These are phyloP conservation scores for Jaminaea rosea DNA, from an alignment of 1,284 basidiomycete species.

Conservation along the genomic window DNA sequence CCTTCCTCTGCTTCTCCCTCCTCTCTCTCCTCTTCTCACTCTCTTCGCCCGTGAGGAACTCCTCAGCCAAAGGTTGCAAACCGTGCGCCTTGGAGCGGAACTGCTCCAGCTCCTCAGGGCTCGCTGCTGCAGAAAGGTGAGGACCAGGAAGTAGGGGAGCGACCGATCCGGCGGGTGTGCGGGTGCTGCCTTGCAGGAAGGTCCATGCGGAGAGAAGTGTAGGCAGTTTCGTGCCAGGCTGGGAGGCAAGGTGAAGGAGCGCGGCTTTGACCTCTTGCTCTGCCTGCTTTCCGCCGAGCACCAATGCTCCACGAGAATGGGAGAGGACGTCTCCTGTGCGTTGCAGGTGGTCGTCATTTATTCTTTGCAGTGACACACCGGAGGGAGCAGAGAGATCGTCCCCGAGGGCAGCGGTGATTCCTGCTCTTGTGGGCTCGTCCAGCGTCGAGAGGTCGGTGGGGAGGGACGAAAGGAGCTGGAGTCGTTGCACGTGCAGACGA, in stretches of 20 bases:
- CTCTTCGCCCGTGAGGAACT: slow-evolving; percentile 29
- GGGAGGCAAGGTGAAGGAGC: slow-evolving; percentile 53
- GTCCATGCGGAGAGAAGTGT: not conserved
- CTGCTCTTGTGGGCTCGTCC: slow-evolving; percentile 19
- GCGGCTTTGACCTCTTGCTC: slow-evolving; percentile 55
- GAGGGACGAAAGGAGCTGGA: slow-evolving; percentile 55
- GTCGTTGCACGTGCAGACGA: slow-evolving; percentile 62
- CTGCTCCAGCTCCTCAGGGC: slow-evolving; percentile 16
- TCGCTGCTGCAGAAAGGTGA: slow-evolving; percentile 14
- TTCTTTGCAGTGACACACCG: not conserved
- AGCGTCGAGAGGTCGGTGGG: slow-evolving; percentile 48
- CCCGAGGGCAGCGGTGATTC: slow-evolving; percentile 9
- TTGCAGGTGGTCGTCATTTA: not conserved
- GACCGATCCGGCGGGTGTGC: slow-evolving; percentile 27
- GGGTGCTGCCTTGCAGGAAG: slow-evolving; percentile 16
- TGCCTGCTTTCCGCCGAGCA: slow-evolving; percentile 48
- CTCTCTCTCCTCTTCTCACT: not conserved
- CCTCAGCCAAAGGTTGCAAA: slow-evolving; percentile 47
- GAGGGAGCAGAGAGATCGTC: not conserved
- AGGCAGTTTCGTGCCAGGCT: not conserved
- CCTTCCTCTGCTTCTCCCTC: slow-evolving; percentile 1
- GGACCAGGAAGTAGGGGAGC: slow-evolving; percentile 8
- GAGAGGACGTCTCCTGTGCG: not conserved
- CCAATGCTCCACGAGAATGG: slow-evolving; percentile 25
- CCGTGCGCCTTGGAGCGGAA: slow-evolving; percentile 35